Evolutionary conservation across 2,329 filamentous ascomycete species (phyloP).

Genomic region (Catunica adiposa): DNA sequence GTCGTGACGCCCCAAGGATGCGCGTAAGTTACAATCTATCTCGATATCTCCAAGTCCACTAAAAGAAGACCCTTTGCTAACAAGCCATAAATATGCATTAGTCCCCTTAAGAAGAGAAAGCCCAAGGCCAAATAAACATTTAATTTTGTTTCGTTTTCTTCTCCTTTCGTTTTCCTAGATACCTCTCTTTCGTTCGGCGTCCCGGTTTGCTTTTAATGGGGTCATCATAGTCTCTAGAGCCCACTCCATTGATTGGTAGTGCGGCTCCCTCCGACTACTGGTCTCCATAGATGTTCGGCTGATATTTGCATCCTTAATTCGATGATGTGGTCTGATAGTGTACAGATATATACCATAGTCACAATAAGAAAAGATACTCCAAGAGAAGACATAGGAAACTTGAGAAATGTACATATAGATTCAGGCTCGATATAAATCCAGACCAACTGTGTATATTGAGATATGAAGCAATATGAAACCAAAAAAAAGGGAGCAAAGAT

Average conservation of each 20-base stretch:
- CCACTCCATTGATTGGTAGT: neutral
- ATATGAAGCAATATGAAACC: neutral
- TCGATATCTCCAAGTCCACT: neutral
- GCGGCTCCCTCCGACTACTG: neutral
- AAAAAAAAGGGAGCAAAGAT: neutral
- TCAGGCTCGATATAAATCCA: too few species aligned
- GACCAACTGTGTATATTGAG: too few species aligned
- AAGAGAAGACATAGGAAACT: neutral
- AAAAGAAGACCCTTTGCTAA: too few species aligned
- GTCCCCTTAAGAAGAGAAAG: neutral
- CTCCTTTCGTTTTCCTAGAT: neutral
- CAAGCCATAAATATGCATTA: too few species aligned
- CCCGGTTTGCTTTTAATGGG: too few species aligned
- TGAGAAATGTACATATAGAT: too few species aligned
- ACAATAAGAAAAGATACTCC: neutral
- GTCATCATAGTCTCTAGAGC: neutral
- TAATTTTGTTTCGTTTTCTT: too few species aligned
- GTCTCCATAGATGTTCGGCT: neutral
- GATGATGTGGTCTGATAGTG: slow-evolving; percentile 6
- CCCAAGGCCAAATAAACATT: too few species aligned
- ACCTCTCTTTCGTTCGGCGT: neutral
- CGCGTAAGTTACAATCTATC: slow-evolving; percentile 28
- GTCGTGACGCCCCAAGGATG: slow-evolving; percentile 40
- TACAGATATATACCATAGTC: neutral
- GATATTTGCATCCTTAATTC: neutral